Conservation (phyloP, 1,139 yeast species). For the Pichia sp. region DNA sequence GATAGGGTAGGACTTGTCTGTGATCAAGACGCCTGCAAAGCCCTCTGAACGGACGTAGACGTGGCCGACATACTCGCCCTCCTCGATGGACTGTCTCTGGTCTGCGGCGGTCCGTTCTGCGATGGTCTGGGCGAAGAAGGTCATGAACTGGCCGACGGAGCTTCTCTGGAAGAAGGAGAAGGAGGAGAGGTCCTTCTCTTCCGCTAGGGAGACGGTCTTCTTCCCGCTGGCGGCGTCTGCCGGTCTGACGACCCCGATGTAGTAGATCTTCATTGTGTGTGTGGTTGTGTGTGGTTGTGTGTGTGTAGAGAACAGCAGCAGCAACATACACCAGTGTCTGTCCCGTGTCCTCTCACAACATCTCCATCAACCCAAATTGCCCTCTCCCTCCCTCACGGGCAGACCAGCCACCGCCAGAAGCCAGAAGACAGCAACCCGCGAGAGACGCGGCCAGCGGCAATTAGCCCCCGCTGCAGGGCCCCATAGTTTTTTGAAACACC, state of each 20-base stretch:
- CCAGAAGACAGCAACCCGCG: no score
- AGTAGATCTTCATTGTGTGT: conserved; percentile 74
- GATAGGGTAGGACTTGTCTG: conserved; percentile 95
- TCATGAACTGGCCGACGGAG: conserved; percentile 82
- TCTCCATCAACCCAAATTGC: no score
- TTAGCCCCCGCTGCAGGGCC: no score
- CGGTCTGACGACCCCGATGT: conserved; percentile 81
- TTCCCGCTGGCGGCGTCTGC: conserved; percentile 35
- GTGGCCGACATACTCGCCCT: conserved; percentile 89
- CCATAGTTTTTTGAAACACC: no score
- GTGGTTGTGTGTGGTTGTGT: background rate
- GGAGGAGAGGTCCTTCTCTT: conserved; percentile 79
- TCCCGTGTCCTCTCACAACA: no score
- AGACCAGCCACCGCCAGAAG: no score
- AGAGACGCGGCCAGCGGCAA: no score
- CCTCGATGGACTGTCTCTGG: conserved; percentile 93
- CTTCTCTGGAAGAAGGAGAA: conserved; percentile 68
- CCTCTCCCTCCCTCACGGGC: no score
- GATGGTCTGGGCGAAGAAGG: conserved; percentile 89
- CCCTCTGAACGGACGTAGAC: conserved; percentile 92
- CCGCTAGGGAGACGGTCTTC: conserved; percentile 65
- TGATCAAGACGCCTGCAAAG: conserved; percentile 85
- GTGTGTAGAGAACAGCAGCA: no score
- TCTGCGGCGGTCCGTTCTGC: conserved; percentile 86
- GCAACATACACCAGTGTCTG: no score